Base-by-base conservation (phyloP, 23 red algal species). In the Cyanidium caldarium region DNA sequence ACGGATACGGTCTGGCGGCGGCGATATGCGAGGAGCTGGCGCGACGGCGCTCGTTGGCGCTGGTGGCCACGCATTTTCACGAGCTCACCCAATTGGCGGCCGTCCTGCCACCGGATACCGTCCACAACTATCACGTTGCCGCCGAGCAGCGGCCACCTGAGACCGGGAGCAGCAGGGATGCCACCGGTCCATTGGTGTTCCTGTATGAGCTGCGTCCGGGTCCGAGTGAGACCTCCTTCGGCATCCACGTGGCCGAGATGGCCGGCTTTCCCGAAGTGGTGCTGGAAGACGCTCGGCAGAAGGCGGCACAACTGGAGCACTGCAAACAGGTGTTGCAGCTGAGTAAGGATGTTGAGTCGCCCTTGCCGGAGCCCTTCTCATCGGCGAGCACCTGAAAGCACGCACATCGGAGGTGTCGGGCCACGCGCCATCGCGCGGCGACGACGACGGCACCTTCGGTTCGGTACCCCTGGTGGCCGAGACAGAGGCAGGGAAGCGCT, bases 21-120 rank as follows among this genome's bases (percentile, higher is more conserved):
- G 81, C 84, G 2, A 85, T 96, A 19, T 80, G 78, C 36, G 66
- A 80, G 41, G 80, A 87, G 39, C 77, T 96, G 38, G 81, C 79
- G 0, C 29, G 45, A 3, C 40, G 75, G 21, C 80, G 84, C 31
- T 28, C 58, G 38, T 75, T 58, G 23, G 23, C 72, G 44, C 66
- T 96, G 44, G 87, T 96, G 39, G 91, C 91, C 16, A 96, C 91
- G 5, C 91, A 96, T 67, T 96, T 96, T 71, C 85, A 87, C 70
- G 91, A 96, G 45, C 72, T 96, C 7, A 87, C 91, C 1, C 36
- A 68, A 15, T 70, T 96, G 19, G 68, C 72, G 25, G 38, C 76
- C 20, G 75, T 74, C 33, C 17, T 57, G 20, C 39, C 38, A 19
- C 14, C 57, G 19, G 66, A 34, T 25, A 65, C 68, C 3, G 84